Percentiles rank a stretch among this genome's conserved stretches.
These are phyloP conservation scores for Crucihimalaya himalaica DNA, from an alignment of 345 rosid species.

Conservation along the genomic window DNA sequence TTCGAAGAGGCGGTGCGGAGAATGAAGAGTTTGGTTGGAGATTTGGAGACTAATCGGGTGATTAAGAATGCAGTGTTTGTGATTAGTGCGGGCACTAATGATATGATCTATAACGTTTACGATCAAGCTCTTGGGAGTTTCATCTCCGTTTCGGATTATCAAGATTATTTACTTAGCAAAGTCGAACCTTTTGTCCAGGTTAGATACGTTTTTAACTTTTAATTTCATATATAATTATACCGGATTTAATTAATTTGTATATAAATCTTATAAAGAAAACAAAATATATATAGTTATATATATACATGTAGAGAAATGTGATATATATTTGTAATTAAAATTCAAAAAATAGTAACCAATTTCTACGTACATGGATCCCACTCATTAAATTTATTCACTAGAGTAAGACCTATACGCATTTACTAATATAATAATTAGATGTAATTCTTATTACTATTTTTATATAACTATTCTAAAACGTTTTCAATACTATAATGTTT, in stretches of 20 bases:
- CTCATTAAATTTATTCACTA: constrained; percentile 1
- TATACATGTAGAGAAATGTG: background rate
- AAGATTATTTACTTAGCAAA: constrained; percentile 28
- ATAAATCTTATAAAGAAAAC: background rate
- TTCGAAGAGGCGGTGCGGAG: constrained; percentile 36
- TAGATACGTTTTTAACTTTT: background rate
- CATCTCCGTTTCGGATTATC: constrained; percentile 30
- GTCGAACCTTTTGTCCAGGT: constrained; percentile 34
- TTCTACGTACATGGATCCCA: constrained; percentile 15
- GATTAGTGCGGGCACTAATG: constrained; percentile 46
- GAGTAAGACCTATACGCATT: background rate
- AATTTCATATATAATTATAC: background rate
- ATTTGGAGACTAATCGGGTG: constrained; percentile 28
- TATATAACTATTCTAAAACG: background rate
- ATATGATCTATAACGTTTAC: constrained; percentile 37
- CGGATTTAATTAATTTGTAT: background rate
- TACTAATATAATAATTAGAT: background rate
- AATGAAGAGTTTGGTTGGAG: constrained; percentile 38
- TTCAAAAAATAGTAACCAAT: background rate
- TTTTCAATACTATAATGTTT: background rate
- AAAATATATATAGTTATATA: no score
- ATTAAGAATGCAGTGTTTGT: constrained; percentile 36
- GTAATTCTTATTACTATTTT: background rate
- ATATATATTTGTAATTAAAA: background rate
- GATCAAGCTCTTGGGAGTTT: constrained; percentile 13